Base-by-base conservation (phyloP, 345 rosid species). In the Microthlaspi erraticum region DNA sequence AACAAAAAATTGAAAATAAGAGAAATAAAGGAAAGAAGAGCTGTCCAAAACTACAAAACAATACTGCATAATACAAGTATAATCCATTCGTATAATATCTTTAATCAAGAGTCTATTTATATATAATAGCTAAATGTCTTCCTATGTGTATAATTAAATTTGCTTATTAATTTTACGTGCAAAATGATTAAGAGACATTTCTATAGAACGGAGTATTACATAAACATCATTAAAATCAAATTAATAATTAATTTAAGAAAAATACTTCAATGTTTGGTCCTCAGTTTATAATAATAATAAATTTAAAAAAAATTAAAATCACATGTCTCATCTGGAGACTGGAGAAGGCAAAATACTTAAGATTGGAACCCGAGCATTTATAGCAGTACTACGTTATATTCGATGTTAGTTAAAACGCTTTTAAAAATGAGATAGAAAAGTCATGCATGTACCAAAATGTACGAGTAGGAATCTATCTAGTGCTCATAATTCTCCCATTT, bases 401-500 rank as follows among this genome's bases (percentile, higher is more conserved):
- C 44, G 51, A 54, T 55, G 71, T 54, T 45, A 37, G 17, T 72
- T 64, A 57, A 37, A 52, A 56, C 18, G 34, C 41, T 64, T 29
- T 56, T 64, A 56, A 41, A 16, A 16, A 32, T 9, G 12, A 57
- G 17, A 63, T 26, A 48, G 23, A 42, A 31, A 61, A 65, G 31
- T 58, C 60, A 66, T 73, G 56, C 72, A 73, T 58, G 67, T 66
- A 66, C 77, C 77, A 57, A 58, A 71, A 50, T 66, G 77, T 58
- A 57, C 67, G 67, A 19, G 70, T 66, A 58, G 34, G 67, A 58
- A 73, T 58, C 77, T 56, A 56, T 34, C 19, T 57, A 38, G 44
- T 65, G 46, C 17, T 65, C 36, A 58, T 38, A 66, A 42, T 58
- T 65, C 60, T 73, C 60, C 38, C 31, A 57, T 48, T 65, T 50